Evolutionary conservation across 352 stramenopile species (phyloP), one percentile per base, ranked within the genome.

Genomic region (Discostella stelligera): DNA sequence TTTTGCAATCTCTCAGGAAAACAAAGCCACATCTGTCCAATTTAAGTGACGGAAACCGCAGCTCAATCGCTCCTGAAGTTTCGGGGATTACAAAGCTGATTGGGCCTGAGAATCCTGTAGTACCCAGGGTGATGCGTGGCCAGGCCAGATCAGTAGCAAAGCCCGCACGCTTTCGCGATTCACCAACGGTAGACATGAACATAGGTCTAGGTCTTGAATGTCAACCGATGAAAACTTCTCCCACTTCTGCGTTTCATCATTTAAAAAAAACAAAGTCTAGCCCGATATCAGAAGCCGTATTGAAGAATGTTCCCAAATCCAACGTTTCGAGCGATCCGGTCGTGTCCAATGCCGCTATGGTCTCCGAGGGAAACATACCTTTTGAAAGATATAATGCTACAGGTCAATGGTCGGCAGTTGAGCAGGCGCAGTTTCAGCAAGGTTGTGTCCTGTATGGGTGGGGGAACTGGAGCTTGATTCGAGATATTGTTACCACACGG

Each of bases 401-500:
- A 8, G 52, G 52, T 60, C 5, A 0, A 44, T 76, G 68, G 68
- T 63, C 58, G 20, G 0, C 16, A 46, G 30, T 21, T 5, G 68
- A 76, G 50, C 21, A 63, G 5, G 2, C 55, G 9, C 58, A 64
- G 13, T 78, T 78, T 25, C 37, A 72, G 46, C 10, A 63, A 58
- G 70, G 21, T 14, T 58, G 39, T 13, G 23, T 78, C 32, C 5
- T 50, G 37, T 49, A 59, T 44, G 70, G 70, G 5, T 78, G 70
- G 70, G 70, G 70, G 18, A 52, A 78, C 11, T 78, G 70, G 70
- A 59, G 53, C 11, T 48, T 21, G 2, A 50, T 71, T 50, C 41
- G 49, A 48, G 14, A 30, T 25, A 20, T 39, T 14, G 67, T 78
- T 50, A 61, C 70, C 16, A 76, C 68, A 9, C 16, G 68, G 48